These are phyloP conservation scores for Microdochium nivale DNA, from an alignment of 2,329 filamentous ascomycete species.

Conservation along the genomic window DNA sequence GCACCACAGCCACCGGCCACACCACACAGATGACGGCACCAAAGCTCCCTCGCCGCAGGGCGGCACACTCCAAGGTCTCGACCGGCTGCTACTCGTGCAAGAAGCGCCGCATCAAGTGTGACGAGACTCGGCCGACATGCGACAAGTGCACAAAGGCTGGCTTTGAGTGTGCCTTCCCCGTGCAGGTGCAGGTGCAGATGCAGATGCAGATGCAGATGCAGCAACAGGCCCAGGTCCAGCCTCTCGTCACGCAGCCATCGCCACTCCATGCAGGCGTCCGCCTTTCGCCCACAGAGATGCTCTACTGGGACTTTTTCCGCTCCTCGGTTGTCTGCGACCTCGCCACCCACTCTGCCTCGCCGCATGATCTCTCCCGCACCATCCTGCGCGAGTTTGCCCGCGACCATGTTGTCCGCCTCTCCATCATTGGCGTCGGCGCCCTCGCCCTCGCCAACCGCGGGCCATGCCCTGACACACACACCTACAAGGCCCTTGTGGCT, in stretches of 20 bases:
- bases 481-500: not conserved
- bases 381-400: not conserved
- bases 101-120: not conserved
- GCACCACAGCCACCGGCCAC: no score
- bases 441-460: not conserved
- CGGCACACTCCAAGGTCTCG: not conserved
- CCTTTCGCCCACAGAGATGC: not conserved
- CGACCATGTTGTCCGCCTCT: not conserved
- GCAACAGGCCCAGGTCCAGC: not conserved
- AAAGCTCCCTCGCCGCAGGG: not conserved
- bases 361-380: not conserved
- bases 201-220: no score
- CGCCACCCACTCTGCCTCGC: not conserved
- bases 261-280: no score
- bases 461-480: not conserved
- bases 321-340: not conserved
- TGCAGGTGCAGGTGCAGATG: no score
- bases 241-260: no score
- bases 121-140: not conserved
- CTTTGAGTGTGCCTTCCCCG: not conserved
- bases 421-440: not conserved
- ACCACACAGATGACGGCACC: not conserved
- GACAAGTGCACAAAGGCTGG: not conserved
- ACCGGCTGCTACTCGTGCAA: not conserved
- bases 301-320: slow-evolving; percentile 1